phyloP scores from a whole-genome alignment of 306 rosid species.

The Styphnolobium japonicum region DNA sequence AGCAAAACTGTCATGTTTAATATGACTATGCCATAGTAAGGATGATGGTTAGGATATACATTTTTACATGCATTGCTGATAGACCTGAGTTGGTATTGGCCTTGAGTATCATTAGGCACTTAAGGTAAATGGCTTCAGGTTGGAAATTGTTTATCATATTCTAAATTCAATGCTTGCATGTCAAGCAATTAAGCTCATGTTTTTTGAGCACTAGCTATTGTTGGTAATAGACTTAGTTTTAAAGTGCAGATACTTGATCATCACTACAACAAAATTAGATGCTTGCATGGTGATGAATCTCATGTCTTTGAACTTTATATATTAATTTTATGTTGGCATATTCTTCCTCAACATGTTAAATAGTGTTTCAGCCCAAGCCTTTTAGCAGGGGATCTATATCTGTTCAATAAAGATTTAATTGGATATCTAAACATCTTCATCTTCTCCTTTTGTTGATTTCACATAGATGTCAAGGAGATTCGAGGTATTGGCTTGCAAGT shows the following conservation, averaged over 20 bases:
- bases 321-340: neutral
- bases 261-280: neutral
- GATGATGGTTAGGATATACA: neutral
- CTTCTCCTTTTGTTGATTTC: conserved; percentile 27
- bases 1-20: neutral
- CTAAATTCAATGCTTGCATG: conserved; percentile 1
- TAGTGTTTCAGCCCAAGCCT: conserved; percentile 9
- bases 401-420: conserved; percentile 11
- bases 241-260: neutral
- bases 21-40: neutral
- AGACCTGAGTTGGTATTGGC: neutral
- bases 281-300: neutral
- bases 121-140: neutral
- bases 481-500: conserved; percentile 96
- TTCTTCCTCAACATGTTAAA: neutral
- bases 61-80: neutral
- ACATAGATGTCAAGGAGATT: conserved; percentile 82
- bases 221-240: neutral
- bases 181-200: neutral
- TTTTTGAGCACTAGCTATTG: neutral
- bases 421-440: conserved; percentile 13
- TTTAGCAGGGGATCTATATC: neutral
- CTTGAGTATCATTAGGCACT: neutral
- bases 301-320: neutral
- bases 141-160: neutral